Base-by-base conservation (phyloP, 345 rosid genomes). In the Gossypium australe region DNA sequence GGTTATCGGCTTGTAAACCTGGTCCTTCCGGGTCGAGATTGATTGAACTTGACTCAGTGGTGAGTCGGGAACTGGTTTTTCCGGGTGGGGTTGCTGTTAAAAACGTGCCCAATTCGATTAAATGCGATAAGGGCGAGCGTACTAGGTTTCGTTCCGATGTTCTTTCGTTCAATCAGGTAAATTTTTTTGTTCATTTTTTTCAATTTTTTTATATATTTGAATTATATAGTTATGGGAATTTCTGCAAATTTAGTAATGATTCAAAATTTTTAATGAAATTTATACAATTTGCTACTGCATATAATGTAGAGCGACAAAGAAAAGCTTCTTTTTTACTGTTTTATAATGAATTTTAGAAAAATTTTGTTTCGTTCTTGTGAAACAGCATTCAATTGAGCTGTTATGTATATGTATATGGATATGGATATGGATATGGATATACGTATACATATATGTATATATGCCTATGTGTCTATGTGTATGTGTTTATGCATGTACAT, bases 111-210 rank as follows among this genome's bases (percentile, higher is more conserved):
- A 72, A 77, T 52, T 90, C 84, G 43, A 91, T 94, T 74, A 92
- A 87, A 86, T 94, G 97, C 66, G 98, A 94, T 65, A 94, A 94
- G 72, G 98, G 97, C 81, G 97, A 94, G 67, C 91, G 94, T 16
- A 92, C 94, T 2, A 87, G 97, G 78, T 80, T 92, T 41, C 78
- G 85, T 67, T 89, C 98, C 70, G 97, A 94, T 74, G 84, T 91
- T 64, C 92, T 94, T 64, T 84, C 95, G 73, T 94, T 94, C 75
- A 89, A 86, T 73, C 94, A 91, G 95, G 98, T 92, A 69, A 52
- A 1, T 27, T 27, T 27, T 49, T 49, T 27, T 29, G 38, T 17
- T 49, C 47, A 24, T 6, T 10, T n/a, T 7, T 0, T 7, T 2
- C 2, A 61, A 61, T 27, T 34, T 4, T 27, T 49, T 49, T 49